phyloP scores from a whole-genome alignment of 805 yeast species.

The Lipomyces spencermartinsiae region DNA sequence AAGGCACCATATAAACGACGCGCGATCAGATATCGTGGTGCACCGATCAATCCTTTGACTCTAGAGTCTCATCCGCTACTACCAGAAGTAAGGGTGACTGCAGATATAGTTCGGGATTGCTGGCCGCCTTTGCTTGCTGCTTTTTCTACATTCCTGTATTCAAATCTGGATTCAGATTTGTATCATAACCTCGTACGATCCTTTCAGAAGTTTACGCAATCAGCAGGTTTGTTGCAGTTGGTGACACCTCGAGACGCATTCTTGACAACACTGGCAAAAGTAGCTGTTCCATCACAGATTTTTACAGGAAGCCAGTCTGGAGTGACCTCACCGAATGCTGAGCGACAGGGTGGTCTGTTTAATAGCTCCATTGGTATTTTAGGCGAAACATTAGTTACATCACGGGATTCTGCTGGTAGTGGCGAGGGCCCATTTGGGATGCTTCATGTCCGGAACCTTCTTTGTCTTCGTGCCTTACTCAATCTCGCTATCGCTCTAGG shows the following conservation, averaged over 20 bases:
- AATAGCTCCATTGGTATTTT: constrained; percentile 37
- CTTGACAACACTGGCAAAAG: constrained; percentile 44
- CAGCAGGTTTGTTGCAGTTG: constrained; percentile 76
- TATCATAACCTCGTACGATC: constrained; percentile 74
- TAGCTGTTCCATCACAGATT: constrained; percentile 42
- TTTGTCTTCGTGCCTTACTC: constrained; percentile 77
- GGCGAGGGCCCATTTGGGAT: constrained; percentile 21
- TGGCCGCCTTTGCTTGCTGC: constrained; percentile 52
- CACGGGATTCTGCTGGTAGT: background rate
- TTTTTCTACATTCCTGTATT: constrained; percentile 61
- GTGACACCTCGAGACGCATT: constrained; percentile 64
- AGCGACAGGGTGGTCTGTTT: constrained; percentile 24
- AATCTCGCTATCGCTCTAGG: constrained; percentile 86
- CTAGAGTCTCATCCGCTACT: constrained; percentile 34
- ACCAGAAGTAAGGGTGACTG: constrained; percentile 28
- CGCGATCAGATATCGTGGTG: constrained; percentile 33
- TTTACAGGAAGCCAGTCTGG: constrained; percentile 30
- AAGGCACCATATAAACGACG: constrained; percentile 16
- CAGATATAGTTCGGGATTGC: constrained; percentile 39
- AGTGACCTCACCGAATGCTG: constrained; percentile 25
- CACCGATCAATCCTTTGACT: constrained; percentile 36
- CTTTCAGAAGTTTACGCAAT: constrained; percentile 80
- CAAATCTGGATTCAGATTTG: constrained; percentile 71
- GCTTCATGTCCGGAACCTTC: constrained; percentile 69
- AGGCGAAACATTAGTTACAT: constrained; percentile 25